These are phyloP conservation scores for Aspergillus sclerotioniger DNA, from an alignment of 495 filamentous ascomycete species.

Conservation along the genomic window DNA sequence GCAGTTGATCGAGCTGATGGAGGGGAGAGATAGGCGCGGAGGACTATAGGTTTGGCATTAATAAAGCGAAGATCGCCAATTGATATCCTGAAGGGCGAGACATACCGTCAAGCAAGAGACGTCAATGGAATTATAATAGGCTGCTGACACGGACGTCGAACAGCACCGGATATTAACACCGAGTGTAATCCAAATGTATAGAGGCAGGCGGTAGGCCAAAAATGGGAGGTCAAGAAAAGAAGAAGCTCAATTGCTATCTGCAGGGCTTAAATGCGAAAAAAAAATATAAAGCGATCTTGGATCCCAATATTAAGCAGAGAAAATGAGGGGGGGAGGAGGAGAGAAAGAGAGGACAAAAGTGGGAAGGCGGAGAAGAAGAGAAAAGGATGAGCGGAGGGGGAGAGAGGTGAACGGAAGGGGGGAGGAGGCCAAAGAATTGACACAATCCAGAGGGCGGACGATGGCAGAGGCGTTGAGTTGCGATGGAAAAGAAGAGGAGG, in stretches of 20 bases:
- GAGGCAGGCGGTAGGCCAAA: slow-evolving; percentile 8
- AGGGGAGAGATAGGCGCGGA: background rate
- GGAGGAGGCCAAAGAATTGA: slow-evolving; percentile 4
- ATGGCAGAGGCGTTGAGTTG: slow-evolving; percentile 15
- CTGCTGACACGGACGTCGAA: background rate
- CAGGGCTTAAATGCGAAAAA: slow-evolving; percentile 19
- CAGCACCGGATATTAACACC: background rate
- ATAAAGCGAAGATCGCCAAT: background rate
- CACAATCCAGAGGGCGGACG: slow-evolving; percentile 4
- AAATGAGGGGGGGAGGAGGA: slow-evolving; percentile 18
- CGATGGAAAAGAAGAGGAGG: slow-evolving; percentile 5
- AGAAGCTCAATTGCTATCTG: slow-evolving; percentile 21
- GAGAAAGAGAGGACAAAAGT: slow-evolving; percentile 13
- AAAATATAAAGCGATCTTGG: slow-evolving; percentile 9
- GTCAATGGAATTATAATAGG: slow-evolving; percentile 8
- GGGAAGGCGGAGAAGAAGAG: slow-evolving; percentile 13
- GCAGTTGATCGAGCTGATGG: background rate
- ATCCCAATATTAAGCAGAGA: slow-evolving; percentile 18
- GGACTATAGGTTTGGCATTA: background rate
- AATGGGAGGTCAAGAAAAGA: slow-evolving; percentile 20
- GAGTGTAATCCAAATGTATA: background rate
- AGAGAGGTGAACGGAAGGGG: slow-evolving; percentile 14
- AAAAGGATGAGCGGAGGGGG: slow-evolving; percentile 10
- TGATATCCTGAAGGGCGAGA: background rate
- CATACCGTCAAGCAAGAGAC: background rate